Percentiles rank a stretch among this genome's conserved stretches.
These are phyloP conservation scores for Calonectria fujianensis DNA, from an alignment of 2,329 filamentous ascomycete species.

Conservation along the genomic window DNA sequence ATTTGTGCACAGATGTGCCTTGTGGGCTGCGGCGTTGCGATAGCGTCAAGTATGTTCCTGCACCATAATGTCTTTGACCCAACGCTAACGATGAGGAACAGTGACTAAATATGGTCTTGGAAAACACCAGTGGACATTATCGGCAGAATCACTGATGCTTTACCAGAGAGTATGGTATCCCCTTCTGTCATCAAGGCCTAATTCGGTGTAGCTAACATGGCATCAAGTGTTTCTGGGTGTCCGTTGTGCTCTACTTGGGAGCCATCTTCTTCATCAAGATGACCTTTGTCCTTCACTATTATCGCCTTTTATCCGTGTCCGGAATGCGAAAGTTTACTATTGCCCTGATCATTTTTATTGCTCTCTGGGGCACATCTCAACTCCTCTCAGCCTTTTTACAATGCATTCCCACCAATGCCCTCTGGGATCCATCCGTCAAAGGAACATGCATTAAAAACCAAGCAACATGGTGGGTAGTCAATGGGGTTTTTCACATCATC, in stretches of 20 bases:
- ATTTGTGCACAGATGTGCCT: conserved; percentile 35
- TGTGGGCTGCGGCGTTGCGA: conserved; percentile 32
- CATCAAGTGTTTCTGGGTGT: conserved; percentile 42
- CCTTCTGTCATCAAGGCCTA: accelerated
- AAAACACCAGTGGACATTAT: conserved; percentile 30
- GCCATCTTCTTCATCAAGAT: conserved; percentile 38
- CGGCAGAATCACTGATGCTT: neutral
- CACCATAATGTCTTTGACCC: accelerated
- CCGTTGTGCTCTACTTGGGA: conserved; percentile 35
- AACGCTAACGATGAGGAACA: conserved; percentile 30
- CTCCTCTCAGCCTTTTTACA: conserved; percentile 31
- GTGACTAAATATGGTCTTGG: conserved; percentile 47
- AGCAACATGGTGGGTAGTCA: conserved; percentile 19
- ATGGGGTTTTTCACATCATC: conserved; percentile 39
- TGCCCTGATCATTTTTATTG: conserved; percentile 15
- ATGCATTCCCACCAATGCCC: conserved; percentile 36
- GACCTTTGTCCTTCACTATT: conserved; percentile 48
- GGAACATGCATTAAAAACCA: conserved; percentile 27
- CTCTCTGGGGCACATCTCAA: conserved; percentile 33
- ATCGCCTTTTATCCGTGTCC: conserved; percentile 40
- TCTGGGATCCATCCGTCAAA: conserved; percentile 36
- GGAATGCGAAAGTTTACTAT: conserved; percentile 36
- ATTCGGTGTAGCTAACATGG: neutral
- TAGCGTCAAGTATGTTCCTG: conserved; percentile 39
- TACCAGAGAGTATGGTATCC: conserved; percentile 30